These are phyloP conservation scores for Zygosaccharomyces sapae DNA, from an alignment of 1,139 yeast genomes.

Conservation along the genomic window DNA sequence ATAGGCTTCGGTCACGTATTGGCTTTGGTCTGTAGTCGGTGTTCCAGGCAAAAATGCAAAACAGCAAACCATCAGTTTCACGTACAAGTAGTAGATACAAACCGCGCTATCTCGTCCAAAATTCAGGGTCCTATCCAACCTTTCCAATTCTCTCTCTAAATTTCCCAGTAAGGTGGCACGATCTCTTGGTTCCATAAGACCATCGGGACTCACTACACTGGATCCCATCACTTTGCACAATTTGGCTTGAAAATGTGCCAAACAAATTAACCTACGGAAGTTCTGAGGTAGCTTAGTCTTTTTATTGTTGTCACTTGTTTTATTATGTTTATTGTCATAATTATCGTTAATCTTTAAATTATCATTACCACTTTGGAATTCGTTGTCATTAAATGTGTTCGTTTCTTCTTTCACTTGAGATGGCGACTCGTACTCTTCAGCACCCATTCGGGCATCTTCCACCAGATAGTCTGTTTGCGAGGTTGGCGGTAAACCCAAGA, in stretches of 20 bases:
- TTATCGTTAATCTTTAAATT: not conserved
- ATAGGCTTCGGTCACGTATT: conserved; percentile 75
- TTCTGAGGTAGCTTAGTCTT: conserved; percentile 53
- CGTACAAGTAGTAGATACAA: conserved; percentile 76
- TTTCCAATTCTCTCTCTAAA: conserved; percentile 72
- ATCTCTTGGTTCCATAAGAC: conserved; percentile 77
- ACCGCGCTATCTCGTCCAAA: conserved; percentile 55
- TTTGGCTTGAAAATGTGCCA: conserved; percentile 81
- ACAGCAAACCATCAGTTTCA: conserved; percentile 77
- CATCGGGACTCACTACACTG: conserved; percentile 85
- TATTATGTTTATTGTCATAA: not conserved
- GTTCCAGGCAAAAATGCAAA: conserved; percentile 91
- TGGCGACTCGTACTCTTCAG: conserved; percentile 16
- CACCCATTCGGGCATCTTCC: conserved; percentile 71
- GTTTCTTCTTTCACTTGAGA: conserved; percentile 9
- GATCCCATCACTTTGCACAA: conserved; percentile 84
- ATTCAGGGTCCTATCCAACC: conserved; percentile 45
- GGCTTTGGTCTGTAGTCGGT: conserved; percentile 71
- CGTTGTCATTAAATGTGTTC: conserved; percentile 1
- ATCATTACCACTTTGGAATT: conserved; percentile 6
- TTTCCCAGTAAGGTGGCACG: conserved; percentile 75
- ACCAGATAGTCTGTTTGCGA: conserved; percentile 78
- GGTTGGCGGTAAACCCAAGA: conserved; percentile 82
- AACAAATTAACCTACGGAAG: conserved; percentile 66
- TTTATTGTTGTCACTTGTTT: not conserved